Percentiles rank a stretch among this genome's conserved stretches.
These are phyloP conservation scores for Fusarium papillatum DNA, from an alignment of 2,329 filamentous ascomycete species.

Conservation along the genomic window DNA sequence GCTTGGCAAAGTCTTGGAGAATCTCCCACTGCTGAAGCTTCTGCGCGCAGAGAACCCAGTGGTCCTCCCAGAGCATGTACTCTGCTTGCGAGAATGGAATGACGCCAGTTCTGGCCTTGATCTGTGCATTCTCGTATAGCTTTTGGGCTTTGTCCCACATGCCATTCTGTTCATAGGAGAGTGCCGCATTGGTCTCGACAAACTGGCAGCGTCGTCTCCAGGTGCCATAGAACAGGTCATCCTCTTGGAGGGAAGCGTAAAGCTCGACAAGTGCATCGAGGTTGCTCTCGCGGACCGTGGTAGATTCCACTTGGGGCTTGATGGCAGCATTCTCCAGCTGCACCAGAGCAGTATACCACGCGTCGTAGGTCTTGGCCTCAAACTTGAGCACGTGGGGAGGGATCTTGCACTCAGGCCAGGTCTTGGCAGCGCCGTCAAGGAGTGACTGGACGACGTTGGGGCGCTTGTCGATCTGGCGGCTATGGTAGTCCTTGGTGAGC, in stretches of 20 bases:
- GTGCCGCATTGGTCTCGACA: conserved; percentile 95
- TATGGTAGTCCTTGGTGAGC: conserved; percentile 95
- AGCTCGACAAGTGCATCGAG: conserved; percentile 95
- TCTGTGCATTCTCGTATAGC: conserved; percentile 96
- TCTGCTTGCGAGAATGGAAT: conserved; percentile 96
- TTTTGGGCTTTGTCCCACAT: conserved; percentile 99
- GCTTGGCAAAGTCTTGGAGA: conserved; percentile 96
- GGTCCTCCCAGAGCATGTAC: conserved; percentile 99
- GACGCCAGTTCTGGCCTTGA: conserved; percentile 96
- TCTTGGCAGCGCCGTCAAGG: conserved; percentile 87
- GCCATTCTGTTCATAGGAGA: conserved; percentile 98
- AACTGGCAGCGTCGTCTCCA: conserved; percentile 97
- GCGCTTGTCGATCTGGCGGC: conserved; percentile 91
- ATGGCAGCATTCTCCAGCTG: conserved; percentile 93
- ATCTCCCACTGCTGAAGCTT: conserved; percentile 99
- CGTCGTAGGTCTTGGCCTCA: conserved; percentile 92
- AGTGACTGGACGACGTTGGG: conserved; percentile 97
- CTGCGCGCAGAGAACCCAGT: conserved; percentile 97
- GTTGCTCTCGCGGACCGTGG: conserved; percentile 91
- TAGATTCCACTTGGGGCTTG: conserved; percentile 85
- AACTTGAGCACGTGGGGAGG: conserved; percentile 98
- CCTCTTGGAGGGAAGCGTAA: conserved; percentile 91
- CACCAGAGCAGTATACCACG: conserved; percentile 94
- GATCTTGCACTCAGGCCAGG: conserved; percentile 90
- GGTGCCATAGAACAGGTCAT: conserved; percentile 97